phyloP scores from a whole-genome alignment of 208 protist species.

The Trypanosoma mega region DNA sequence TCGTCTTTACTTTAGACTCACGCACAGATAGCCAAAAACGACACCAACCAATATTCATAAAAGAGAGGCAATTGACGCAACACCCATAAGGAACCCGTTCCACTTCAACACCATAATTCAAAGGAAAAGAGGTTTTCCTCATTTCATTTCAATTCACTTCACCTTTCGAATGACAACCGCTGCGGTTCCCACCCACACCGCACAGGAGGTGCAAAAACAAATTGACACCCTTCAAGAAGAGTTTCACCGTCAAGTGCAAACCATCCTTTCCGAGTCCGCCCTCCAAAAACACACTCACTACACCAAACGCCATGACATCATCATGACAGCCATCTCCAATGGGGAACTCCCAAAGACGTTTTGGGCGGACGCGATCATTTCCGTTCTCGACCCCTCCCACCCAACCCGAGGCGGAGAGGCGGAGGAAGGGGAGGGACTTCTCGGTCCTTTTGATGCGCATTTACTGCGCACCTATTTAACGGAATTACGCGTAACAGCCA shows the following conservation, averaged over 20 bases:
- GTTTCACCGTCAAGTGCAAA: slow-evolving; percentile 44
- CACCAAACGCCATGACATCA: slow-evolving; percentile 26
- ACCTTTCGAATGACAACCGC: slow-evolving; percentile 6
- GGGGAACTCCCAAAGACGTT: slow-evolving; percentile 54
- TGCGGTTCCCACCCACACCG: neutral
- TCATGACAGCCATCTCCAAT: slow-evolving; percentile 41
- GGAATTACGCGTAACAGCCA: slow-evolving; percentile 50
- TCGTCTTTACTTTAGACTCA: no score
- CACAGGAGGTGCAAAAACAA: slow-evolving; percentile 34
- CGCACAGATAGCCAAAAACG: no score
- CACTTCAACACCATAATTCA: no score
- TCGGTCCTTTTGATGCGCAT: slow-evolving; percentile 65
- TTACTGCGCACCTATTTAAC: slow-evolving; percentile 57
- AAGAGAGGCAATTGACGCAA: no score
- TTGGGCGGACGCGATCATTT: slow-evolving; percentile 65
- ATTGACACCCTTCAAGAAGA: slow-evolving; percentile 66
- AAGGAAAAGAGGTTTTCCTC: no score
- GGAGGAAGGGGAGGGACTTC: slow-evolving; percentile 25
- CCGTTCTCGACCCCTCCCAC: slow-evolving; percentile 14
- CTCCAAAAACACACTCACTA: slow-evolving; percentile 51
- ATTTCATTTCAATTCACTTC: no score
- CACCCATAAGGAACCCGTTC: no score
- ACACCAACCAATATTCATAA: no score
- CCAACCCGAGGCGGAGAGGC: neutral
- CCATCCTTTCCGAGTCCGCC: slow-evolving; percentile 35